These are phyloP conservation scores for Smittium mucronatum DNA, from an alignment of 371 early-diverging fungal genomes.

Conservation along the genomic window DNA sequence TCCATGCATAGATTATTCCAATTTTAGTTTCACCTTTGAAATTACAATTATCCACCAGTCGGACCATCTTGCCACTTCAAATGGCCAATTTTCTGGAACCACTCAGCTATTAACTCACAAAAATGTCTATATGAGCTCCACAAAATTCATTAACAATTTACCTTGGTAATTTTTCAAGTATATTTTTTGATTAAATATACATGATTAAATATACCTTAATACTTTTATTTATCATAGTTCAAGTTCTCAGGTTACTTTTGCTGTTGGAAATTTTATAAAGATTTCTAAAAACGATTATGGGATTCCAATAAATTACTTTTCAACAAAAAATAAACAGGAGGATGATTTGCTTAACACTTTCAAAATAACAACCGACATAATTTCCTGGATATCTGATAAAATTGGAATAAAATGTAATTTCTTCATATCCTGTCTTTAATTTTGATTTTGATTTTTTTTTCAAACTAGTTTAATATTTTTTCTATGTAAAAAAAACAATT, in stretches of 20 bases:
- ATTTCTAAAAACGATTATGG: background rate
- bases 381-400: background rate
- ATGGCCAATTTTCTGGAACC: background rate
- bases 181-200: background rate
- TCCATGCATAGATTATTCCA: slow-evolving; percentile 7
- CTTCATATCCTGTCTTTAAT: background rate
- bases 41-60: slow-evolving; percentile 7
- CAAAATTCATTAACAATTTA: background rate
- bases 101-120: background rate
- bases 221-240: background rate
- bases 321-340: background rate
- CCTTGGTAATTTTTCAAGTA: background rate
- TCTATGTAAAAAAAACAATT: too few species aligned
- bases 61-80: slow-evolving; percentile 1
- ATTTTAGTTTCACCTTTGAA: background rate
- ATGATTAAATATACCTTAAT: background rate
- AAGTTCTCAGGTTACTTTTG: background rate
- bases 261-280: background rate
- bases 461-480: background rate
- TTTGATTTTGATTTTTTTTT: background rate
- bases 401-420: background rate
- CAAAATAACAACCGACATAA: background rate
- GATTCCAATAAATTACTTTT: background rate
- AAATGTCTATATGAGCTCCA: slow-evolving; percentile 7
- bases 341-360: background rate